Conservation (phyloP, 1,139 yeast genomes). For the Entelexis paramagnoliae region DNA sequence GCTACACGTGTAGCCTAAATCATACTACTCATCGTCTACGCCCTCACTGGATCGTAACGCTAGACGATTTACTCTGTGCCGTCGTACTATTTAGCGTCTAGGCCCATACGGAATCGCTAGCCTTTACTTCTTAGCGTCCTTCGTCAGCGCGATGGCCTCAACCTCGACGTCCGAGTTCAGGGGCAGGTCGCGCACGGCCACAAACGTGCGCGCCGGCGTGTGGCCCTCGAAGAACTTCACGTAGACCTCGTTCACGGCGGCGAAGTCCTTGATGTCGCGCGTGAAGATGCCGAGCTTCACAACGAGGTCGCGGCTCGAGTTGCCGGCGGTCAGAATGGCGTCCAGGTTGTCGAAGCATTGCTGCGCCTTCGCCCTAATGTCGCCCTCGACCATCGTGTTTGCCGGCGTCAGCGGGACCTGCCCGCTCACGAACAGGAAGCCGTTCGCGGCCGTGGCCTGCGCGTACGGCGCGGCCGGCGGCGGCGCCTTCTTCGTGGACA, state of each 20-base stretch:
- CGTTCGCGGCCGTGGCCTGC: constrained; percentile 70
- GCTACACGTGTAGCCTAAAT: too few species aligned
- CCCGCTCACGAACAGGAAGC: constrained; percentile 84
- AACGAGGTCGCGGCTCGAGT: constrained; percentile 68
- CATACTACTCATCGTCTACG: too few species aligned
- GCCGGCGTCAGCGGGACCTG: constrained; percentile 87
- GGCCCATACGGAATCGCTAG: too few species aligned
- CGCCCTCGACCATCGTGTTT: constrained; percentile 58
- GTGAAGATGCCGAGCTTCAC: constrained; percentile 82
- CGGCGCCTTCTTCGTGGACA: constrained; percentile 63
- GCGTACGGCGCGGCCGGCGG: constrained; percentile 94
- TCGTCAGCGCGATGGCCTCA: constrained; percentile 57
- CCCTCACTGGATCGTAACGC: too few species aligned
- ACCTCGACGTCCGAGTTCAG: constrained; percentile 60
- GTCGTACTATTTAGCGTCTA: too few species aligned
- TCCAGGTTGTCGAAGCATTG: constrained; percentile 70
- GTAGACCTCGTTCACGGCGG: constrained; percentile 72
- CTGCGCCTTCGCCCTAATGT: constrained; percentile 70
- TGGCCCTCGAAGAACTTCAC: constrained; percentile 67
- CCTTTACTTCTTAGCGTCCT: too few species aligned
- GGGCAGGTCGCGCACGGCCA: constrained; percentile 81
- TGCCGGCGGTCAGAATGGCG: constrained; percentile 68
- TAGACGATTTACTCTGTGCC: too few species aligned
- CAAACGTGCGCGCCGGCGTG: constrained; percentile 94
- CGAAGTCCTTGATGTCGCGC: constrained; percentile 77